A percentile compares a stretch with the other conserved stretches of the same genome.
phyloP scores from a whole-genome alignment of 2,329 filamentous ascomycete genomes.

The Apiospora koreana region DNA sequence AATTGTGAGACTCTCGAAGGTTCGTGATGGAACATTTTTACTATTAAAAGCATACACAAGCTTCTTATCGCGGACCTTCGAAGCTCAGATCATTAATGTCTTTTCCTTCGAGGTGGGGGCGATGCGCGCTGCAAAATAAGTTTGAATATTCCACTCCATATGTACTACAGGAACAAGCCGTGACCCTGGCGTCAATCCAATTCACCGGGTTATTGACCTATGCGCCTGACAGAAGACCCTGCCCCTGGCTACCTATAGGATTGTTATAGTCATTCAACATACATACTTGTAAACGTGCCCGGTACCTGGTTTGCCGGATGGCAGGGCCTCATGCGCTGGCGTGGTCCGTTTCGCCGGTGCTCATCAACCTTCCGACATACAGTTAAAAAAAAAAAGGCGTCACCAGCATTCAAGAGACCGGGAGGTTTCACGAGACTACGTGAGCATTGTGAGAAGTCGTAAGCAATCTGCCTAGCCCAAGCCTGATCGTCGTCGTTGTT shows the following conservation, averaged over 20 bases:
- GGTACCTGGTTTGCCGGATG: not conserved
- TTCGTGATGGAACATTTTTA: not conserved
- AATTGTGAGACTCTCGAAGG: not conserved
- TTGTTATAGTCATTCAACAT: not conserved
- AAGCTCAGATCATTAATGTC: not conserved
- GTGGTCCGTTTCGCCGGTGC: not conserved
- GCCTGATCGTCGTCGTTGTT: not conserved
- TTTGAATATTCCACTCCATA: not conserved
- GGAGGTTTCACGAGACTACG: not conserved
- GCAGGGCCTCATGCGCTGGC: not conserved
- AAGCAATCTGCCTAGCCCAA: not conserved
- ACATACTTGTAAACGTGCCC: not conserved
- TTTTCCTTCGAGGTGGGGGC: not conserved
- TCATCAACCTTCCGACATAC: not conserved
- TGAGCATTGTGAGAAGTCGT: not conserved
- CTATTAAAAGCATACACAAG: not conserved
- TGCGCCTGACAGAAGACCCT: not conserved
- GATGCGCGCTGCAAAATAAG: not conserved
- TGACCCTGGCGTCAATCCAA: constrained; percentile 3
- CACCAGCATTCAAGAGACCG: not conserved
- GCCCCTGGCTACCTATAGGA: not conserved
- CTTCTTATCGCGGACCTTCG: not conserved
- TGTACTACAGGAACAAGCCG: not conserved
- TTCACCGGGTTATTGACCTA: not conserved
- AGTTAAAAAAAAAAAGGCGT: not conserved